Evolutionary conservation across 768 basidiomycete genomes (phyloP), one percentile per base, ranked within the genome.

Genomic region (Macrocybe gigantea): DNA sequence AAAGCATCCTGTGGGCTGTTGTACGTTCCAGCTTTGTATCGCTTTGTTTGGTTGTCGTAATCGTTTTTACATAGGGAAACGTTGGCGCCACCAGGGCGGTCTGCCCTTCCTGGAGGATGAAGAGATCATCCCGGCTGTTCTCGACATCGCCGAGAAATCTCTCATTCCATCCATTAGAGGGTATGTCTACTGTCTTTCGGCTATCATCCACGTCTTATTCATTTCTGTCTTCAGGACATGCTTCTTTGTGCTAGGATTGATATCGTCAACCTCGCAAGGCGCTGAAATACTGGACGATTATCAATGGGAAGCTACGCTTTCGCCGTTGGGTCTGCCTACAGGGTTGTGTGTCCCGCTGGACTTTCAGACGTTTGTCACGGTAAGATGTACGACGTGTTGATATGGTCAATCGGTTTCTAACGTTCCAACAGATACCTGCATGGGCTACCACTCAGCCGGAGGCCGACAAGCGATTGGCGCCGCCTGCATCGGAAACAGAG

Each of bases 1-100:
- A 99, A 67, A 95, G 93, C 59, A 88, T 93, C 10, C 71, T 98
- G 0, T 99, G 96, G 96, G 93, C 93, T 5, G 87, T 98, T 47
- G 95, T 97, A 64, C 57, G 89, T 77, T 10, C 22, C n/a, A n/a
- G 14, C 4, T 30, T 51, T 15, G 31, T 30, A 38, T 45, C 12
- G 29, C 0, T 22, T 32, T 33, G 48, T 43, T 29, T 11, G n/a
- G 30, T 8, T 29, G 14, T 43, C 12, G 13, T 44, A 35, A 47
- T 46, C 29, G n/a, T 12, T 44, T 7, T 47, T 5, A 10, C 34
- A 15, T 54, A 98, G 95, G 96, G 96, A 3, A 93, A 94, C 60
- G 86, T 98, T 44, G 95, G 93, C 2, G 82, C 94, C 0, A 88
- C 88, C 0, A 86, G 55, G 84, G 91, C 6, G 96, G 96, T 0